Evolutionary conservation across 176 grass and related monocot genomes (phyloP), one percentile per base, ranked within the genome.

Genomic region (Areca catechu): DNA sequence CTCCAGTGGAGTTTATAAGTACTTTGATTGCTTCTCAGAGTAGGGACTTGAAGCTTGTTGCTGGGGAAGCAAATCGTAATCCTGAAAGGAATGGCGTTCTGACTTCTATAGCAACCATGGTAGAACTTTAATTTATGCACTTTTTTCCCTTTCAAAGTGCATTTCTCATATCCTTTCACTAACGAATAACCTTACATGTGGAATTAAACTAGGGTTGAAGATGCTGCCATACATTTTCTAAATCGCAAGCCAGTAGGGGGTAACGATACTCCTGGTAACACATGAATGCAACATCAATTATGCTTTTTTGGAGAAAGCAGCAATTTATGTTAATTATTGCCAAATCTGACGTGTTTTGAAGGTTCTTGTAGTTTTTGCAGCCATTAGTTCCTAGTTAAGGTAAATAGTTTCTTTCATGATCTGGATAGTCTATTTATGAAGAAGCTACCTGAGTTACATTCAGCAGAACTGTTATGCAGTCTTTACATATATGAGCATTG

Each of bases 21-120:
- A 70, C 86, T 4, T 69, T 97, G 65, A 97, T 97, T 84, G 77
- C 77, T 18, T 90, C 83, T 53, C 92, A 97, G 61, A 97, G 86
- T 70, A 97, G 77, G 77, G 86, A 97, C 74, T 97, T 97, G 74
- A 97, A 97, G 83, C 74, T 97, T 51, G 83, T 90, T 43, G 72
- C 77, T 1, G 92, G 92, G 51, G 86, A 97, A 74, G 80, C 80
- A 1, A 97, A 71, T 67, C 85, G 78, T 57, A 97, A 82, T 82
- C 53, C 79, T 68, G 92, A 97, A 16, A 87, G 72, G 86, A 97
- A 74, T 80, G 83, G 16, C 86, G 83, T 9, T 88, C 92, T 0
- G 83, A 97, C 61, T 97, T 91, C 55, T 97, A 91, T 65, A 91
- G 82, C 92, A 91, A 75, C 86, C 86, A 53, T 97, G 92, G 92